phyloP scores from a whole-genome alignment of 2,329 filamentous ascomycete genomes.

The Sporothrix curviconia region DNA sequence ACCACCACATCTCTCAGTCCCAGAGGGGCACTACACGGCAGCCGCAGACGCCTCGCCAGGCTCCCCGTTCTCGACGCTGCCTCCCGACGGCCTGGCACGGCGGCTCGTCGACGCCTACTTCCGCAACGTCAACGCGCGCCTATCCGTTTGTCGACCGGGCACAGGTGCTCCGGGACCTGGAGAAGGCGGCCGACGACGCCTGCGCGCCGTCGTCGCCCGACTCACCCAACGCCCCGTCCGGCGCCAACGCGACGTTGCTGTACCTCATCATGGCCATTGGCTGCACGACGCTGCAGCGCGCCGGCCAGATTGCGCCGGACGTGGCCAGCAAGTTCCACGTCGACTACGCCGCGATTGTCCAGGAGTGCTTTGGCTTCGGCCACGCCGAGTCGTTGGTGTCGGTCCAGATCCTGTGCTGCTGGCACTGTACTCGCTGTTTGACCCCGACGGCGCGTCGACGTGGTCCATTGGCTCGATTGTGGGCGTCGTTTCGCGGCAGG shows the following conservation, averaged over 20 bases:
- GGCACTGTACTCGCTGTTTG: constrained; percentile 39
- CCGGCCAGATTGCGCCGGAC: constrained; percentile 33
- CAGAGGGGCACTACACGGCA: neutral
- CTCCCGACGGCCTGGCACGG: constrained; percentile 19
- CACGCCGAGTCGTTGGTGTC: constrained; percentile 33
- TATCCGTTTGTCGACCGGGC: constrained; percentile 39
- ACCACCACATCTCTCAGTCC: too few relatives aligned
- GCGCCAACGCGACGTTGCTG: constrained; percentile 29
- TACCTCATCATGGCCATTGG: constrained; percentile 42
- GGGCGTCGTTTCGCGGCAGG: constrained; percentile 34
- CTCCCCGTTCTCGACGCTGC: constrained; percentile 20
- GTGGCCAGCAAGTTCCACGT: constrained; percentile 30
- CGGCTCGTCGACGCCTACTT: constrained; percentile 40
- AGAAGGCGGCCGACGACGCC: constrained; percentile 21
- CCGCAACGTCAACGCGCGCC: constrained; percentile 38
- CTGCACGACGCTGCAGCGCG: constrained; percentile 37
- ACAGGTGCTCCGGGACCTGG: constrained; percentile 30
- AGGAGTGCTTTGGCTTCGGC: constrained; percentile 30
- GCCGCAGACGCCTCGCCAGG: neutral
- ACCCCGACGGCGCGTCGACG: constrained; percentile 32
- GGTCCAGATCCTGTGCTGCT: constrained; percentile 36
- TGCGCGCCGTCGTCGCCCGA: neutral
- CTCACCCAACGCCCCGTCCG: too few relatives aligned
- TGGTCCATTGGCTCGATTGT: constrained; percentile 37
- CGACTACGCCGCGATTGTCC: constrained; percentile 34